A percentile compares a stretch with the other conserved stretches of the same genome.
Evolutionary conservation across 306 rosid species (phyloP).

Genomic region (Glycine tomentella): DNA sequence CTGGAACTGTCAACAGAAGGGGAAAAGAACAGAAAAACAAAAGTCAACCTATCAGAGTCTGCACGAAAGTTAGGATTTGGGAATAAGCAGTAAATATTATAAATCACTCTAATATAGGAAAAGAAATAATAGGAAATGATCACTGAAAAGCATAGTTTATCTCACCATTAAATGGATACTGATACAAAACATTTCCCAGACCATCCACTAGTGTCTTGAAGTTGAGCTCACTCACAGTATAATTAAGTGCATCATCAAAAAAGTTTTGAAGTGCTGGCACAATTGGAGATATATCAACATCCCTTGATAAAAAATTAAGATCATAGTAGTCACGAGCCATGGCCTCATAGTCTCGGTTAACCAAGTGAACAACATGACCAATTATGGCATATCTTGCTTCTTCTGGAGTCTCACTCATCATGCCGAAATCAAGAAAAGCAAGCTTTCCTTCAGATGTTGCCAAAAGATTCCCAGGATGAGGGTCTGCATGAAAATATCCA

Average conservation of each 20-base stretch:
- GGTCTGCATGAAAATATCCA: conserved; percentile 98
- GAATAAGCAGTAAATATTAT: conserved; percentile 27
- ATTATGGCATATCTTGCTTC: conserved; percentile 88
- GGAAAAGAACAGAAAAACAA: conserved; percentile 25
- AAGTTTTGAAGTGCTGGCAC: conserved; percentile 86
- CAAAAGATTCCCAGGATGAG: conserved; percentile 99
- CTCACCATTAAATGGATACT: conserved; percentile 95
- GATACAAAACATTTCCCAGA: conserved; percentile 87
- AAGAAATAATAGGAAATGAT: conserved; percentile 33
- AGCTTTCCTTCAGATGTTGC: conserved; percentile 97
- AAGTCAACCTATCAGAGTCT: conserved; percentile 46
- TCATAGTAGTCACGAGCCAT: conserved; percentile 97
- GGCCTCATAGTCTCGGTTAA: conserved; percentile 96
- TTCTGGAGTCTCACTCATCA: conserved; percentile 99
- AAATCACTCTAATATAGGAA: conserved; percentile 27
- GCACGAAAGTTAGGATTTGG: conserved; percentile 39
- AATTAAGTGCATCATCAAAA: conserved; percentile 88
- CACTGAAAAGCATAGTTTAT: conserved; percentile 25
- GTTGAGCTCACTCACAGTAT: conserved; percentile 91
- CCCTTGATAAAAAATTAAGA: conserved; percentile 81
- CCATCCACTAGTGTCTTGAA: conserved; percentile 96
- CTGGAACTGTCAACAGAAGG: conserved; percentile 75
- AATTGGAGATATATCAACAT: conserved; percentile 88
- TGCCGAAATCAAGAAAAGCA: conserved; percentile 96
- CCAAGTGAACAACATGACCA: conserved; percentile 98